Evolutionary conservation across 106 monocot species (phyloP), one percentile per base, ranked within the genome.

Genomic region (Apostasia shenzhenica): DNA sequence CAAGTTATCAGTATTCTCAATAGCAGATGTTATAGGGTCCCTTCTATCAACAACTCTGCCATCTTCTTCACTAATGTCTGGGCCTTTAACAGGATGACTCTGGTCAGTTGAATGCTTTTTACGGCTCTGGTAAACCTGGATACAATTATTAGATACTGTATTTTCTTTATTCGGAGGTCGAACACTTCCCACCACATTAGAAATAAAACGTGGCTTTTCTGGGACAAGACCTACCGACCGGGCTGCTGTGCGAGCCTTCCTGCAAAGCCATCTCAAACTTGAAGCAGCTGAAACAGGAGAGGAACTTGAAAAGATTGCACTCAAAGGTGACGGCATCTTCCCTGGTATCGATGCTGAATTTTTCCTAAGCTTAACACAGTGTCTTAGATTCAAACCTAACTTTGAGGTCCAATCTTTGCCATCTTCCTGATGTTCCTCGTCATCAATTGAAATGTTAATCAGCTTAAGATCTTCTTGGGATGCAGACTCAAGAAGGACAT

Each of bases 321-420:
- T 54, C 11, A 99, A 53, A 66, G 78, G 69, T 44, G 87, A 69
- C 44, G 89, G 64, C 7, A 89, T 82, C 47, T 67, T 71, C 64
- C 83, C 79, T 75, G 84, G 73, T 67, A 77, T 83, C 46, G 69
- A 58, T 55, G 81, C 46, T 59, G 67, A 73, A 67, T 87, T 61
- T 76, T 85, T 92, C 60, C 85, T 82, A 45, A 82, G 76, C 67
- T 83, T 87, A 38, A 85, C 65, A 68, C 69, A 84, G 40, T 84
- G 61, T 66, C 76, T 75, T 13, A 99, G 68, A 75, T 93, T 99
- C 44, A 99, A 38, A 59, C 81, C 99, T 65, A 99, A 52, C 59
- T 77, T 90, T 62, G 93, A 83, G 14, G 99, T 90, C 99, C 99
- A 99, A 76, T 93, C 88, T 65, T 79, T 85, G 45, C 62, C 80